phyloP scores from a whole-genome alignment of 805 yeast genomes.

The Myxozyma kluyveri region DNA sequence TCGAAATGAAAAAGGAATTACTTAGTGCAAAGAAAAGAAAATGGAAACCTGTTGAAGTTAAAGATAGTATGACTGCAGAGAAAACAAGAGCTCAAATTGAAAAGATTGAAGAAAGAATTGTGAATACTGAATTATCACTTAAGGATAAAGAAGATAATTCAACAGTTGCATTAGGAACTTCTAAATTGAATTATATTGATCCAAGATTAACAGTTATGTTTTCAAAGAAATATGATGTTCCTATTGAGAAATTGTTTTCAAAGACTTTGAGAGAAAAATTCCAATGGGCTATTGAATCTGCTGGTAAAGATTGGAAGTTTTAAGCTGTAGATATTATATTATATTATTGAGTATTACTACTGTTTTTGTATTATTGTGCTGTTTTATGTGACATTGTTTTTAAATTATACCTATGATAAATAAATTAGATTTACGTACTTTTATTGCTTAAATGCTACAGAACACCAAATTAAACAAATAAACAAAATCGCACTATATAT shows the following conservation, averaged over 20 bases:
- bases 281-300: conserved; percentile 92
- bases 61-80: conserved; percentile 54
- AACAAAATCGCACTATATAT: no score
- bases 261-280: conserved; percentile 90
- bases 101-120: conserved; percentile 66
- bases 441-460: neutral
- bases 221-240: conserved; percentile 79
- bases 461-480: neutral
- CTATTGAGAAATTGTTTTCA: conserved; percentile 87
- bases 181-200: conserved; percentile 92
- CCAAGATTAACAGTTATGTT: conserved; percentile 89
- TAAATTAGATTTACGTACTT: conserved; percentile 1
- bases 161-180: conserved; percentile 87
- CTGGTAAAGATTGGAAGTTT: conserved; percentile 83
- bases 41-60: conserved; percentile 54
- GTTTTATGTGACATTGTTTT: neutral
- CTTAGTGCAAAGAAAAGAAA: conserved; percentile 52
- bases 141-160: conserved; percentile 94
- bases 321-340: conserved; percentile 36
- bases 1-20: conserved; percentile 47
- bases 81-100: conserved; percentile 70
- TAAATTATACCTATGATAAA: neutral
- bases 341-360: neutral
- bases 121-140: conserved; percentile 66
- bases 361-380: neutral